phyloP scores from a whole-genome alignment of 148 eudicot genomes.

The Rhododendron griersonianum region DNA sequence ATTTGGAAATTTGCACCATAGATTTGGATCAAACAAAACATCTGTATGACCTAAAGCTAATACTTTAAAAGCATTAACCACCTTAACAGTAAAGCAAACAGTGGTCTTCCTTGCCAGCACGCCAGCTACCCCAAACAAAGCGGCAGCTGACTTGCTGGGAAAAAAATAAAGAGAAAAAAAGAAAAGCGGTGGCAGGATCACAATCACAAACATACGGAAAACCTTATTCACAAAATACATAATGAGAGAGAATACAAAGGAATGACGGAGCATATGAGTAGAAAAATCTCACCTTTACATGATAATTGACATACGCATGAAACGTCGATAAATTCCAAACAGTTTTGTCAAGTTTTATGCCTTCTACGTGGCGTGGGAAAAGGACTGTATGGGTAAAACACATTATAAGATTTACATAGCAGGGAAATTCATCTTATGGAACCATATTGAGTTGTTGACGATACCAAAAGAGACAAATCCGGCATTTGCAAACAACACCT shows the following conservation, averaged over 20 bases:
- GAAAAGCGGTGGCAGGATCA: background rate
- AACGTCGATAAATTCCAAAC: conserved; percentile 90
- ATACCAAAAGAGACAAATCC: conserved; percentile 93
- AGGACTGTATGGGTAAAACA: conserved; percentile 46
- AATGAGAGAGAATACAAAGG: background rate
- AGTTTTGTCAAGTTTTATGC: conserved; percentile 82
- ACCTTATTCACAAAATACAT: background rate
- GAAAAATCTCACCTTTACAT: conserved; percentile 73
- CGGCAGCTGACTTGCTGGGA: background rate
- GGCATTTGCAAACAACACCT: conserved; percentile 76
- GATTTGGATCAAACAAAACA: background rate
- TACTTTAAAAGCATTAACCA: background rate
- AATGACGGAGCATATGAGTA: background rate
- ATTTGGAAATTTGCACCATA: conserved; percentile 14
- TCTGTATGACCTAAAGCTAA: background rate
- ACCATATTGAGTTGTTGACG: conserved; percentile 9
- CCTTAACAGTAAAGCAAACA: background rate
- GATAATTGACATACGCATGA: conserved; percentile 89
- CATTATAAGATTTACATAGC: conserved; percentile 6
- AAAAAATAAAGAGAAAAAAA: background rate
- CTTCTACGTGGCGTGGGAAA: conserved; percentile 86
- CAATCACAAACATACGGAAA: background rate
- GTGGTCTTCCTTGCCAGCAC: background rate
- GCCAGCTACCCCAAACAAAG: conserved; percentile 5
- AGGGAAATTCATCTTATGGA: conserved; percentile 7